These are phyloP conservation scores for Camelina sativa DNA, from an alignment of 345 rosid species.

Conservation along the genomic window DNA sequence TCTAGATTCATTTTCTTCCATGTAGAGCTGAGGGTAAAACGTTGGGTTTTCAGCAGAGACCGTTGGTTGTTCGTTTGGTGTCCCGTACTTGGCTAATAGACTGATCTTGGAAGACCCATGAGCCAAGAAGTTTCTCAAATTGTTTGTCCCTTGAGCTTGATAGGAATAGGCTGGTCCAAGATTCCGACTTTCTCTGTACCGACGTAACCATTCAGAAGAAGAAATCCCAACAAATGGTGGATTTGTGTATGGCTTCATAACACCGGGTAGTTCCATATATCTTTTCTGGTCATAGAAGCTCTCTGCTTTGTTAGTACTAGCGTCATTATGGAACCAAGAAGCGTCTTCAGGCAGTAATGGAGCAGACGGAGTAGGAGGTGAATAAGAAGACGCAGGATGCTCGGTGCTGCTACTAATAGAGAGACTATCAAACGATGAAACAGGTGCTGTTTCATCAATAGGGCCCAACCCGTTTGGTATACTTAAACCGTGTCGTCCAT, in stretches of 20 bases:
- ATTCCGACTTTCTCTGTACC: slow-evolving; percentile 75
- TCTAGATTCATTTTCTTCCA: slow-evolving; percentile 47
- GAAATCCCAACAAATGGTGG: slow-evolving; percentile 58
- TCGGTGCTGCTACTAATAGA: slow-evolving; percentile 49
- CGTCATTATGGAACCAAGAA: slow-evolving; percentile 55
- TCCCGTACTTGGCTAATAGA: slow-evolving; percentile 56
- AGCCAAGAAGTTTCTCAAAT: slow-evolving; percentile 44
- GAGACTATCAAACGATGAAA: slow-evolving; percentile 58
- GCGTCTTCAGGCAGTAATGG: slow-evolving; percentile 88
- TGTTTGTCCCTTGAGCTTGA: slow-evolving; percentile 47
- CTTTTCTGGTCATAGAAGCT: slow-evolving; percentile 39
- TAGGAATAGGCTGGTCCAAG: slow-evolving; percentile 50
- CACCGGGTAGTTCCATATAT: slow-evolving; percentile 38
- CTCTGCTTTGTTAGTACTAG: slow-evolving; percentile 45
- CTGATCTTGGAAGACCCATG: slow-evolving; percentile 49
- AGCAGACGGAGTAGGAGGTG: slow-evolving; percentile 79
- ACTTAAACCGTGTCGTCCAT: slow-evolving; percentile 45
- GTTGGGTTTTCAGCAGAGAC: slow-evolving; percentile 43
- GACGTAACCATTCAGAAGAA: slow-evolving; percentile 96
- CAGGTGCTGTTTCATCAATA: slow-evolving; percentile 58
- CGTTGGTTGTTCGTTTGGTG: slow-evolving; percentile 54
- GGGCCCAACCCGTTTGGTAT: slow-evolving; percentile 53
- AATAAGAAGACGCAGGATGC: slow-evolving; percentile 52
- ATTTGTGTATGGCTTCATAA: slow-evolving; percentile 48
- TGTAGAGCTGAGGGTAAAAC: slow-evolving; percentile 37